Evolutionary conservation across 805 yeast species (phyloP).

Genomic region (Candida corydali): DNA sequence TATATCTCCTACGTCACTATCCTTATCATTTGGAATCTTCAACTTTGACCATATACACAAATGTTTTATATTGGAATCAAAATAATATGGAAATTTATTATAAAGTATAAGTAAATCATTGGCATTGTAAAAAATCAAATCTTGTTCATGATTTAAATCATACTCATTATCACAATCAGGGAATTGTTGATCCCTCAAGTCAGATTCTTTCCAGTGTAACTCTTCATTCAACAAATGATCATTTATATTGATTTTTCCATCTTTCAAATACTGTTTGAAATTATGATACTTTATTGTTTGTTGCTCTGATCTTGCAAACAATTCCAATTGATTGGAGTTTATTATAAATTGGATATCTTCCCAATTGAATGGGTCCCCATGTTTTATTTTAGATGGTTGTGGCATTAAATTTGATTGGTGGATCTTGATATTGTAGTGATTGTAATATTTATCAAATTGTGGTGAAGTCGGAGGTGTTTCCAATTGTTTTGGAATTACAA

Average conservation of each 20-base stretch:
- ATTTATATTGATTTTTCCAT: constrained; percentile 37
- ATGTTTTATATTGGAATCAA: constrained; percentile 49
- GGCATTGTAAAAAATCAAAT: constrained; percentile 37
- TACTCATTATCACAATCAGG: constrained; percentile 12
- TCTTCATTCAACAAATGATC: constrained; percentile 46
- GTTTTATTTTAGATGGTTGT: constrained; percentile 24
- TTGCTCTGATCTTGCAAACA: constrained; percentile 45
- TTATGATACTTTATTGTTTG: constrained; percentile 41
- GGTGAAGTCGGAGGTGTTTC: constrained; percentile 11
- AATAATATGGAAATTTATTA: constrained; percentile 68
- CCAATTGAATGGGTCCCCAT: constrained; percentile 45
- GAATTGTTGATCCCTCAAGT: constrained; percentile 12
- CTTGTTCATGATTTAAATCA: constrained; percentile 18
- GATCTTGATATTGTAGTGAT: constrained; percentile 13
- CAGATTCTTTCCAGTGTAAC: constrained; percentile 46
- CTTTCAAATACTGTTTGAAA: constrained; percentile 40
- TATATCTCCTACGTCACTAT: constrained; percentile 49
- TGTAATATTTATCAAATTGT: constrained; percentile 6
- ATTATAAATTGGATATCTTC: constrained; percentile 35
- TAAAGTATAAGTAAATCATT: constrained; percentile 42
- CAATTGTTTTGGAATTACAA: background rate
- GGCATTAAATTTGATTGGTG: constrained; percentile 36
- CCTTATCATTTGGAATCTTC: constrained; percentile 48
- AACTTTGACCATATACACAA: constrained; percentile 66
- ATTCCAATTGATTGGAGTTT: constrained; percentile 38